Percentiles rank a stretch among this genome's conserved stretches.
Evolutionary conservation across 1,139 yeast genomes (phyloP).

Genomic region (Yarrowia galli): DNA sequence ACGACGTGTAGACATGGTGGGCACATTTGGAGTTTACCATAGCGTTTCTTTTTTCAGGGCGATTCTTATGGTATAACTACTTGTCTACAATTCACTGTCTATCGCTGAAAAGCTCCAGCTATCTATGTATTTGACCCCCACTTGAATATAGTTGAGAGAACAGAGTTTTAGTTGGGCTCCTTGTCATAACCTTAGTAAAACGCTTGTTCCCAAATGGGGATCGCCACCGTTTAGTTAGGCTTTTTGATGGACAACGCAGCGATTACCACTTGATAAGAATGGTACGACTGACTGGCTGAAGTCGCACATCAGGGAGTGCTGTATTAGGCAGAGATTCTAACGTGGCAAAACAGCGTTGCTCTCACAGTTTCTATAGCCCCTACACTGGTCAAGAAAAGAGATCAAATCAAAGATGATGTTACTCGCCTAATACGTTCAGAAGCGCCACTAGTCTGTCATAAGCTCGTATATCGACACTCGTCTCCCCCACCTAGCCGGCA

Average conservation of each 20-base stretch:
- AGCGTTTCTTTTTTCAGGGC: background rate
- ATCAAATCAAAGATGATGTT: background rate
- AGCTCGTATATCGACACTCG: background rate
- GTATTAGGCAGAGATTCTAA: background rate
- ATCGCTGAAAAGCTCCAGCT: too few species aligned
- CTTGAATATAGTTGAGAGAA: background rate
- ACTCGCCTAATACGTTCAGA: background rate
- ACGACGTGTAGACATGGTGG: background rate
- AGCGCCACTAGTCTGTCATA: background rate
- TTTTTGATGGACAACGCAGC: constrained; percentile 11
- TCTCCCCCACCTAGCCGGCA: constrained; percentile 15
- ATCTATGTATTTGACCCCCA: background rate
- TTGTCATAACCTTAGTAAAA: background rate
- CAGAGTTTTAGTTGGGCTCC: background rate
- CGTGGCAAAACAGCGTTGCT: background rate
- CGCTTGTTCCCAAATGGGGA: background rate
- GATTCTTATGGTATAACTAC: background rate
- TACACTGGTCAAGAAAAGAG: background rate
- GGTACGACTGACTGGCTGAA: constrained; percentile 21
- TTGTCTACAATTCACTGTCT: background rate
- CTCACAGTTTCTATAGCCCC: background rate
- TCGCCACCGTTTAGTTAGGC: constrained; percentile 7
- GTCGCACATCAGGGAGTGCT: constrained; percentile 1
- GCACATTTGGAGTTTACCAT: background rate
- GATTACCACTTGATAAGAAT: constrained; percentile 23